Evolutionary conservation across 108 stramenopile genomes (phyloP).

Genomic region (Cyclotella choctawhatcheeana): DNA sequence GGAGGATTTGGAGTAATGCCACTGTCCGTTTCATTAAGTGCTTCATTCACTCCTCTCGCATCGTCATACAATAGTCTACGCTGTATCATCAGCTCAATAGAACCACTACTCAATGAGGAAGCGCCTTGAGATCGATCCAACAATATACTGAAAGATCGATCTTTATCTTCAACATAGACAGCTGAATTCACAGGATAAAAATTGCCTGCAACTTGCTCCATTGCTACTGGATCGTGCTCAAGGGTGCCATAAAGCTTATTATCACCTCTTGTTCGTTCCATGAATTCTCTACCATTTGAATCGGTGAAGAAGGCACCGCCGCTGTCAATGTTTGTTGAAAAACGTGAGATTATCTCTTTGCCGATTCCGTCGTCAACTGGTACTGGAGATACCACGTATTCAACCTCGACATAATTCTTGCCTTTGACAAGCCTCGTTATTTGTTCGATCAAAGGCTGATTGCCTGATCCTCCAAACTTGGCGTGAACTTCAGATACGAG

Average conservation of each 20-base stretch:
- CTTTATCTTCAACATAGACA: conserved; percentile 82
- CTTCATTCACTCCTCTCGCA: conserved; percentile 70
- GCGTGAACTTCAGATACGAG: conserved; percentile 77
- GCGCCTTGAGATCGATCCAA: conserved; percentile 93
- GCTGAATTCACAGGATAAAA: conserved; percentile 97
- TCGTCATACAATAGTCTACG: conserved; percentile 84
- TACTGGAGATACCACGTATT: conserved; percentile 92
- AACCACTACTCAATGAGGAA: conserved; percentile 81
- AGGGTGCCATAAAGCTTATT: conserved; percentile 56
- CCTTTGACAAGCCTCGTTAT: conserved; percentile 69
- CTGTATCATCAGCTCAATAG: conserved; percentile 95
- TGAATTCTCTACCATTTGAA: conserved; percentile 95
- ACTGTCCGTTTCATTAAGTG: conserved; percentile 84
- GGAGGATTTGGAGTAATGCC: conserved; percentile 83
- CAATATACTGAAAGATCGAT: conserved; percentile 64
- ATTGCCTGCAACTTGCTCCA: conserved; percentile 93
- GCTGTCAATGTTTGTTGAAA: conserved; percentile 62
- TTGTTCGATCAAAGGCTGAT: conserved; percentile 82
- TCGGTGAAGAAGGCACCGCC: conserved; percentile 90
- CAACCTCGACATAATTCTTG: conserved; percentile 83
- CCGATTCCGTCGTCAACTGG: conserved; percentile 83
- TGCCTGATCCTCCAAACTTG: conserved; percentile 56
- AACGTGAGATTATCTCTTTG: conserved; percentile 87
- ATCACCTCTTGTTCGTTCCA: conserved; percentile 72
- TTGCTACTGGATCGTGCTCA: conserved; percentile 8